A percentile compares a stretch with the other conserved stretches of the same genome.
Conservation (phyloP, 768 basidiomycete species). For the Suillus brevipes region DNA sequence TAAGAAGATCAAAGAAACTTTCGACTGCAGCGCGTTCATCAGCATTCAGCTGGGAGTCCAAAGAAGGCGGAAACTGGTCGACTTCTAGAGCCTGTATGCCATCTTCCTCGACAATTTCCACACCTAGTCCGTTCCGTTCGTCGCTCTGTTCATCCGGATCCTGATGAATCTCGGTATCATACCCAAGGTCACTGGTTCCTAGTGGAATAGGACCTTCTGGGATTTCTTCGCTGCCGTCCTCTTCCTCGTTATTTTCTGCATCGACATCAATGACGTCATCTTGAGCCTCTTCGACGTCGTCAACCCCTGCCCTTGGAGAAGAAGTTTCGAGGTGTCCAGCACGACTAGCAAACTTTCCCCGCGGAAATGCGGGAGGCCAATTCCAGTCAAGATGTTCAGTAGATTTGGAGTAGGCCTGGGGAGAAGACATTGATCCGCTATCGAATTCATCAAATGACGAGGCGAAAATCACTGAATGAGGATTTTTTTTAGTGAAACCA, state of each 20-base stretch:
- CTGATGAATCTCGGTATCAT: neutral
- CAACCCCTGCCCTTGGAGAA: neutral
- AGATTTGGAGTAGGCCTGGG: slow-evolving; percentile 10
- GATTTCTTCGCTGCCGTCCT: neutral
- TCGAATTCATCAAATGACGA: neutral
- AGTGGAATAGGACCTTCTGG: slow-evolving; percentile 21
- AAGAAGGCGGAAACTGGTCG: neutral
- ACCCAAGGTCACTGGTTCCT: slow-evolving; percentile 31
- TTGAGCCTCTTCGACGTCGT: slow-evolving; percentile 18
- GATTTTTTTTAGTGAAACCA: neutral
- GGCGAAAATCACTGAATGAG: neutral
- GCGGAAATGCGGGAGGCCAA: slow-evolving; percentile 35
- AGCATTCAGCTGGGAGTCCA: neutral
- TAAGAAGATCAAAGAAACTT: slow-evolving; percentile 8
- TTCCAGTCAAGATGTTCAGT: slow-evolving; percentile 35
- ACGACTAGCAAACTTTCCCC: slow-evolving; percentile 22
- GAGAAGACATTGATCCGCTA: neutral
- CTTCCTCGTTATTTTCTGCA: slow-evolving; percentile 9
- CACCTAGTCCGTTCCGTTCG: slow-evolving; percentile 19
- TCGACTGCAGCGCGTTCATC: slow-evolving; percentile 2
- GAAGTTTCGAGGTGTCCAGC: slow-evolving; percentile 18
- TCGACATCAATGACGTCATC: slow-evolving; percentile 24
- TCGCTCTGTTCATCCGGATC: slow-evolving; percentile 9
- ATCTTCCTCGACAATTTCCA: slow-evolving; percentile 31
- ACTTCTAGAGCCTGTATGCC: neutral